These are phyloP conservation scores for Cucurbita moschata DNA, from an alignment of 306 rosid species.

Conservation along the genomic window DNA sequence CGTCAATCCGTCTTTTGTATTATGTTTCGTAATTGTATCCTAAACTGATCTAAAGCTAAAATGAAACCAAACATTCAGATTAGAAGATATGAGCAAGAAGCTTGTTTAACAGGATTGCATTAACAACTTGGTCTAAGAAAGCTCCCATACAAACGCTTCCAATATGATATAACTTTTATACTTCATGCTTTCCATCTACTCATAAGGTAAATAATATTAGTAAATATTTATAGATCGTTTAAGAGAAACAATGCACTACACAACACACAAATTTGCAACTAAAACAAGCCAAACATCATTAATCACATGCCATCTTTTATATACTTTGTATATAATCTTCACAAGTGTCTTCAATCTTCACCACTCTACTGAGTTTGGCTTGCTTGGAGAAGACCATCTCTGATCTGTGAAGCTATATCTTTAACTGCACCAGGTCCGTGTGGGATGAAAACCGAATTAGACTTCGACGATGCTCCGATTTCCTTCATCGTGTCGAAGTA, in stretches of 20 bases:
- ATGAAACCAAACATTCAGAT: no score
- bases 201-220: not conserved
- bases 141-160: no score
- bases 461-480: slow-evolving; percentile 34
- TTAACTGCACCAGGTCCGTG: slow-evolving; percentile 44
- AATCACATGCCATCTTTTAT: not conserved
- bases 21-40: no score
- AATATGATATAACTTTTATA: no score
- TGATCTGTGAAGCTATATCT: slow-evolving; percentile 35
- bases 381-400: slow-evolving; percentile 43
- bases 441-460: slow-evolving; percentile 38
- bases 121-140: no score
- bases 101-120: no score
- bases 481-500: slow-evolving; percentile 47
- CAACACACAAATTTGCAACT: not conserved
- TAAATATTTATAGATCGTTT: not conserved
- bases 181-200: not conserved
- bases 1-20: no score
- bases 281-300: not conserved
- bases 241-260: not conserved
- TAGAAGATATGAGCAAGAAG: no score
- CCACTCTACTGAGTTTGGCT: not conserved
- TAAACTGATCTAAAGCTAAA: no score
- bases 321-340: not conserved
- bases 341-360: not conserved